Percentiles rank a stretch among this genome's conserved stretches.
These are phyloP conservation scores for Pythium volutum DNA, from an alignment of 352 stramenopile genomes.

Conservation along the genomic window DNA sequence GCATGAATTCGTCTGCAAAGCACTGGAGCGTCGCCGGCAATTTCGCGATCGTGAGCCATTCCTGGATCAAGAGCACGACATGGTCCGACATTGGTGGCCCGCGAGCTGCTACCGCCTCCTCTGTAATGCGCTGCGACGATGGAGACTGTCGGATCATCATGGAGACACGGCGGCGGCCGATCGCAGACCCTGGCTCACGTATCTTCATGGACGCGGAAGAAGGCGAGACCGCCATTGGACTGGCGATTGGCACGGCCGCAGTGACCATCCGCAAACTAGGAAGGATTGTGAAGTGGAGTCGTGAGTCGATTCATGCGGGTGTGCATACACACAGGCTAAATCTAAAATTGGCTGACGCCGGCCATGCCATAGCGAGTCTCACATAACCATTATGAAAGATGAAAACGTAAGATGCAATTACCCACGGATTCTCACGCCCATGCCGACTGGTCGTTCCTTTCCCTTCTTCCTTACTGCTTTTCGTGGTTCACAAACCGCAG, in stretches of 20 bases:
- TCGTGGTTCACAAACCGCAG: constrained; percentile 39
- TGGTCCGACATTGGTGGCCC: constrained; percentile 67
- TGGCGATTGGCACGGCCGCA: background rate
- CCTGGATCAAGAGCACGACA: constrained; percentile 40
- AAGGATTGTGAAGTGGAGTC: background rate
- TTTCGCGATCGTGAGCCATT: constrained; percentile 40
- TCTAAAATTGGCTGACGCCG: background rate
- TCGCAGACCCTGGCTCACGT: background rate
- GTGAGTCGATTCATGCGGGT: background rate
- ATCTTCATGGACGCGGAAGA: background rate
- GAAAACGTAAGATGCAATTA: background rate
- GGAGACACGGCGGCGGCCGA: background rate
- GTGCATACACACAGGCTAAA: background rate
- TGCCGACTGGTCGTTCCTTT: background rate
- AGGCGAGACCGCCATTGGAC: background rate
- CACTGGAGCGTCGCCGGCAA: constrained; percentile 35
- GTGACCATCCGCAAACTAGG: background rate
- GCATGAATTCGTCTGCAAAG: constrained; percentile 37
- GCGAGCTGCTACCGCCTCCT: background rate
- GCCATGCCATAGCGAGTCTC: no score
- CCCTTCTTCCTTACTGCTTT: constrained; percentile 21
- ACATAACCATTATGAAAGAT: background rate
- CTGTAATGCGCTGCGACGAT: background rate
- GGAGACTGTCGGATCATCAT: background rate
- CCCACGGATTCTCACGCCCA: background rate